These are phyloP conservation scores for Saccharomycopsis amapae DNA, from an alignment of 805 yeast species.

Conservation along the genomic window DNA sequence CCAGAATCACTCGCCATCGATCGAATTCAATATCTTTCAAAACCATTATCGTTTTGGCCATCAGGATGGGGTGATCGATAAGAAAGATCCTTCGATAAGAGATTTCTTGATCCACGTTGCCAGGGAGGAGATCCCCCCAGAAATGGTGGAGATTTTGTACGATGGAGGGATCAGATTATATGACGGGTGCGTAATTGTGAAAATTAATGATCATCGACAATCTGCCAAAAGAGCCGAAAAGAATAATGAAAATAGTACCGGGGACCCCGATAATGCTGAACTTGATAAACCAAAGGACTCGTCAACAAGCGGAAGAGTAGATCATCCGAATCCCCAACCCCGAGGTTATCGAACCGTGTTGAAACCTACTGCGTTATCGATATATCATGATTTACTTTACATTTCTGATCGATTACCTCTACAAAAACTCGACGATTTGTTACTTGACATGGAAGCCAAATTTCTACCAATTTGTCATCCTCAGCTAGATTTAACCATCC, in stretches of 20 bases:
- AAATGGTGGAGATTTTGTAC: constrained; percentile 79
- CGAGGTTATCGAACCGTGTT: constrained; percentile 71
- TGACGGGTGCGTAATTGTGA: constrained; percentile 84
- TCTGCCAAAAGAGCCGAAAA: constrained; percentile 1
- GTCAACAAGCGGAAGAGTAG: constrained; percentile 18
- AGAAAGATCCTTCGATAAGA: constrained; percentile 66
- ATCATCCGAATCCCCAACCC: constrained; percentile 53
- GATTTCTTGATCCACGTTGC: constrained; percentile 76
- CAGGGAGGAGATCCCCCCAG: constrained; percentile 78
- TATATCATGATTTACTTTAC: constrained; percentile 77
- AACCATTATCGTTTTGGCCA: constrained; percentile 88
- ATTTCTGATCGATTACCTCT: constrained; percentile 73
- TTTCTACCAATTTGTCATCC: constrained; percentile 71
- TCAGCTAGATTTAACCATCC: constrained; percentile 66
- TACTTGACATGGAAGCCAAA: constrained; percentile 84
- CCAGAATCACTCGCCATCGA: constrained; percentile 67
- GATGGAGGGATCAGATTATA: constrained; percentile 80
- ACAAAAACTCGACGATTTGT: constrained; percentile 69
- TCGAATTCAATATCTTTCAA: constrained; percentile 86
- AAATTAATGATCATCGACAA: constrained; percentile 76
- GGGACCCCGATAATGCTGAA: too few species aligned
- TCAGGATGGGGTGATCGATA: constrained; percentile 82
- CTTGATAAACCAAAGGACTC: not conserved
- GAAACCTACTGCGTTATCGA: constrained; percentile 71
- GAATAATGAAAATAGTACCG: constrained; percentile 4